phyloP scores from a whole-genome alignment of 2,329 filamentous ascomycete genomes.

The Epichloe gansuensis region DNA sequence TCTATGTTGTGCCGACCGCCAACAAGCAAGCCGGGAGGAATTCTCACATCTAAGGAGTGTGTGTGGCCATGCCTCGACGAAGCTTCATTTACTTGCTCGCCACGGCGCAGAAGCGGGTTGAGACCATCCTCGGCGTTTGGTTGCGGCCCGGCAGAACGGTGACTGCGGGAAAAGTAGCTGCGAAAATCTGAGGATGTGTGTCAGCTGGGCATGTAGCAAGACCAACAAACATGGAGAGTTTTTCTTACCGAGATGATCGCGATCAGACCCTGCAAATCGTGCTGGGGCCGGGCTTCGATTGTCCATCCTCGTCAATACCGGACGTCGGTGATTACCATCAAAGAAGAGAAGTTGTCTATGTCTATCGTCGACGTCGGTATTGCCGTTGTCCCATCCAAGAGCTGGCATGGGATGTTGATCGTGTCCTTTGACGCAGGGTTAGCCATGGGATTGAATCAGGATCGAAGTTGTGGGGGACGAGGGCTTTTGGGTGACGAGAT shows the following conservation, averaged over 20 bases:
- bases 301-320: constrained; percentile 21
- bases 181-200: constrained; percentile 28
- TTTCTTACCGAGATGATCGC: constrained; percentile 37
- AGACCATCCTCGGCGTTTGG: constrained; percentile 63
- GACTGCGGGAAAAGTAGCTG: constrained; percentile 36
- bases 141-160: constrained; percentile 39
- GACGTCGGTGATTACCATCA: constrained; percentile 33
- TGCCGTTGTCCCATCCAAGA: constrained; percentile 45
- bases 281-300: constrained; percentile 49
- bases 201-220: not conserved
- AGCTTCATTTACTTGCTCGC: constrained; percentile 29
- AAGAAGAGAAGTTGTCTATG: constrained; percentile 36
- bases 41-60: constrained; percentile 40
- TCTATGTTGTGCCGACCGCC: constrained; percentile 26
- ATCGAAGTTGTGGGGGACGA: not conserved
- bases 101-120: constrained; percentile 73
- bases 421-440: constrained; percentile 1
- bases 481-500: not conserved
- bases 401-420: constrained; percentile 29
- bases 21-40: constrained; percentile 33
- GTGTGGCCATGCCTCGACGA: constrained; percentile 35
- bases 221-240: not conserved
- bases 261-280: constrained; percentile 37
- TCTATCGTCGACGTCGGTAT: constrained; percentile 35
- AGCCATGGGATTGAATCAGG: not conserved